phyloP scores from a whole-genome alignment of 2,329 filamentous ascomycete species.

The Diplodia corticola region DNA sequence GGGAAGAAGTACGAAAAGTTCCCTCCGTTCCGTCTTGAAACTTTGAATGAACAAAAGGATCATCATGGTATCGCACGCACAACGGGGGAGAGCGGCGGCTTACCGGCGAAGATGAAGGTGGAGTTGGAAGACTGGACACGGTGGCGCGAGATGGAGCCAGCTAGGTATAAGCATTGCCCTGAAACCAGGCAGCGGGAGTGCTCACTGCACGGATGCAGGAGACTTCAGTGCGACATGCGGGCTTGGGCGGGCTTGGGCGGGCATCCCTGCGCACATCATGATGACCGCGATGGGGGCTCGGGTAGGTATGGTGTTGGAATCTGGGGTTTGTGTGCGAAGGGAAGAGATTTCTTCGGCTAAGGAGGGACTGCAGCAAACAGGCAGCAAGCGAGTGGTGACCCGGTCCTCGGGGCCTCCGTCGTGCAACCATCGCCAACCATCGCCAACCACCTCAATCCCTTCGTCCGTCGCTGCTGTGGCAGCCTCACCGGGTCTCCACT shows the following conservation, averaged over 20 bases:
- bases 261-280: constrained; percentile 11
- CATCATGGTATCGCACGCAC: constrained; percentile 29
- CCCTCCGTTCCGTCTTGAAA: constrained; percentile 42
- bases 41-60: constrained; percentile 30
- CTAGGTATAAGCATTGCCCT: too few species aligned
- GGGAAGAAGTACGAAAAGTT: constrained; percentile 31
- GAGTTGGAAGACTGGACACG: neutral
- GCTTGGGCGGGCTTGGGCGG: neutral
- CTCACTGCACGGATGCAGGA: neutral
- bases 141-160: neutral
- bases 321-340: neutral
- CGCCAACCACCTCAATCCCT: neutral
- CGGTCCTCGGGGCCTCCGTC: too few species aligned
- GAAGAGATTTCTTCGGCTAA: neutral
- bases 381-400: neutral
- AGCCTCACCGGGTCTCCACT: neutral
- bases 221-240: neutral
- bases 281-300: neutral
- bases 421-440: neutral
- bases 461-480: neutral
- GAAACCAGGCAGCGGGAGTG: neutral
- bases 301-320: neutral
- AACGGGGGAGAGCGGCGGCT: neutral
- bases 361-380: neutral
- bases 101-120: neutral